These are phyloP conservation scores for Lachnellula willkommii DNA, from an alignment of 2,329 filamentous ascomycete genomes.

Conservation along the genomic window DNA sequence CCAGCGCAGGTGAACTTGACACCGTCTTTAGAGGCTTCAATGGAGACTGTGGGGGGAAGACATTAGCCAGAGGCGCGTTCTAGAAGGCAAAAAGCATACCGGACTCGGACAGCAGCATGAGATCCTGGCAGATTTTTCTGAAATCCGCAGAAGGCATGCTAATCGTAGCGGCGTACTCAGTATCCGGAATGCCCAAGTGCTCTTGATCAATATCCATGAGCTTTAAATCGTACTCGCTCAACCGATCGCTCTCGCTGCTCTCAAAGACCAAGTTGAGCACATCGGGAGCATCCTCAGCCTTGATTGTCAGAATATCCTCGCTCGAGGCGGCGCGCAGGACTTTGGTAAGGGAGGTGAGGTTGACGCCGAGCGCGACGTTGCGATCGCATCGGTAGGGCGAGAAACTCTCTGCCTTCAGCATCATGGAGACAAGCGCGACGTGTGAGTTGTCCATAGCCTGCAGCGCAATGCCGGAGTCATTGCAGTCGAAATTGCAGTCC, in stretches of 20 bases:
- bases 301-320: constrained; percentile 91
- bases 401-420: constrained; percentile 94
- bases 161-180: constrained; percentile 93
- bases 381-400: constrained; percentile 95
- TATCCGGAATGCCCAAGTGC: constrained; percentile 96
- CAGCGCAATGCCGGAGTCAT: constrained; percentile 96
- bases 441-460: constrained; percentile 99
- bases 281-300: constrained; percentile 95
- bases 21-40: constrained; percentile 94
- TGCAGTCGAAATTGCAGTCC: constrained; percentile 99
- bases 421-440: constrained; percentile 97
- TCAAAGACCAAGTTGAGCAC: constrained; percentile 95
- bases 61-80: constrained; percentile 10
- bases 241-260: constrained; percentile 77
- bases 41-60: constrained; percentile 61
- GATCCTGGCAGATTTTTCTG: constrained; percentile 87
- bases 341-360: constrained; percentile 93
- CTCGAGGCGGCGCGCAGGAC: constrained; percentile 90
- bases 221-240: constrained; percentile 99
- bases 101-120: constrained; percentile 89
- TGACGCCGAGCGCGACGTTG: constrained; percentile 97
- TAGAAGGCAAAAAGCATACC: constrained; percentile 51
- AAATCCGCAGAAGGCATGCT: constrained; percentile 86
- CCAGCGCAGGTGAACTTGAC: constrained; percentile 91
- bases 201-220: constrained; percentile 99